Conservation (phyloP, 768 basidiomycete genomes). For the Auricularia auricula-judae region DNA sequence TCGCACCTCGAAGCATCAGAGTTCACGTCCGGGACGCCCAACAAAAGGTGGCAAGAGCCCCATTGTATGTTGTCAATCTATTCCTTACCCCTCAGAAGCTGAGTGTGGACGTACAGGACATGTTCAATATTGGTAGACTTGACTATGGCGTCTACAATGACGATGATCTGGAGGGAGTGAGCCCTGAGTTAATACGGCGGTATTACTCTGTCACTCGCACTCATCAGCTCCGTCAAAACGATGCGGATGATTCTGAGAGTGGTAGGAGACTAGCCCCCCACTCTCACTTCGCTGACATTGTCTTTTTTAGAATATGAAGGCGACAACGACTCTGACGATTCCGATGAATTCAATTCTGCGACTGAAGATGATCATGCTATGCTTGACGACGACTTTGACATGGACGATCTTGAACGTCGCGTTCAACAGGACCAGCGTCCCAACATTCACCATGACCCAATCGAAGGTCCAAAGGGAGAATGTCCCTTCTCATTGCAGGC, state of each 20-base stretch:
- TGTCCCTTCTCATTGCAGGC: background rate
- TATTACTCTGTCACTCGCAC: conserved; percentile 4
- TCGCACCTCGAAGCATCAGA: conserved; percentile 1
- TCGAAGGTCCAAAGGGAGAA: background rate
- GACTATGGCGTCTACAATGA: conserved; percentile 2
- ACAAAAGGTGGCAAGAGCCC: conserved; percentile 15
- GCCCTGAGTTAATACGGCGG: conserved; percentile 1
- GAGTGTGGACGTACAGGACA: conserved; percentile 6
- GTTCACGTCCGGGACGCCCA: too few species aligned
- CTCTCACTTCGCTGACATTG: too few species aligned
- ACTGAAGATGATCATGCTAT: background rate
- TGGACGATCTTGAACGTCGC: background rate
- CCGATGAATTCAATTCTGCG: background rate
- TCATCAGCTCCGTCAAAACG: background rate
- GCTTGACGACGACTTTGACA: background rate
- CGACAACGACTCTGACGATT: background rate
- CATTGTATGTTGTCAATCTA: conserved; percentile 5
- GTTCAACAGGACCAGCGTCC: background rate
- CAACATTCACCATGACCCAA: background rate
- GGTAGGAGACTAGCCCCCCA: background rate
- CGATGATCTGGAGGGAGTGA: conserved; percentile 7
- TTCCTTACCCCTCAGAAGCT: background rate
- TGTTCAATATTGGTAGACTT: conserved; percentile 4
- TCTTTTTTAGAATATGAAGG: too few species aligned
- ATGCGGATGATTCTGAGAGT: background rate